A percentile compares a stretch with the other conserved stretches of the same genome.
Conservation (phyloP, 441 rosid genomes). For the Breynia disticha region DNA sequence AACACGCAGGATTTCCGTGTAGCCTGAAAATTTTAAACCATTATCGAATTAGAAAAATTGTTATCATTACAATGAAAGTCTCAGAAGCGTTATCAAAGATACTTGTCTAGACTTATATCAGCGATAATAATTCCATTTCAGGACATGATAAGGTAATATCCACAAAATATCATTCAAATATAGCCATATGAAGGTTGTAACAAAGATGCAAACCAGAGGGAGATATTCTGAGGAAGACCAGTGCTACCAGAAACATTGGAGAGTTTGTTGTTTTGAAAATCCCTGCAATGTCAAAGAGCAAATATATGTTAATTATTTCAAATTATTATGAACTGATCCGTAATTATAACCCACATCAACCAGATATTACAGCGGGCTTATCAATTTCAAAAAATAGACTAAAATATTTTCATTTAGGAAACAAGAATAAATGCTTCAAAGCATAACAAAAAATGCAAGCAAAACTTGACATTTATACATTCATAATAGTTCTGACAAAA, state of each 20-base stretch:
- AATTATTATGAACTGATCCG: no score
- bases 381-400: background rate
- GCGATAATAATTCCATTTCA: no score
- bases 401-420: background rate
- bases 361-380: background rate
- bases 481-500: background rate
- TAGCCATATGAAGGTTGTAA: background rate
- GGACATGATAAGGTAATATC: no score
- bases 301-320: conserved; percentile 6
- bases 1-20: conserved; percentile 73
- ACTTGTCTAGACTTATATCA: no score
- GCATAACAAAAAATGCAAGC: background rate
- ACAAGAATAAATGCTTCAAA: background rate
- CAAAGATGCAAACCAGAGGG: conserved; percentile 57
- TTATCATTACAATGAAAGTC: no score
- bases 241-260: conserved; percentile 47
- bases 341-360: background rate
- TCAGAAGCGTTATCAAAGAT: no score
- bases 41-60: background rate
- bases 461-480: background rate
- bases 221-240: conserved; percentile 61
- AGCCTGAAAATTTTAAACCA: conserved; percentile 50
- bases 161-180: no score
- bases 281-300: conserved; percentile 38
- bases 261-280: conserved; percentile 63